Evolutionary conservation across 2,329 filamentous ascomycete genomes (phyloP), one percentile per base, ranked within the genome.

Genomic region (Trichothecium sympodiale): DNA sequence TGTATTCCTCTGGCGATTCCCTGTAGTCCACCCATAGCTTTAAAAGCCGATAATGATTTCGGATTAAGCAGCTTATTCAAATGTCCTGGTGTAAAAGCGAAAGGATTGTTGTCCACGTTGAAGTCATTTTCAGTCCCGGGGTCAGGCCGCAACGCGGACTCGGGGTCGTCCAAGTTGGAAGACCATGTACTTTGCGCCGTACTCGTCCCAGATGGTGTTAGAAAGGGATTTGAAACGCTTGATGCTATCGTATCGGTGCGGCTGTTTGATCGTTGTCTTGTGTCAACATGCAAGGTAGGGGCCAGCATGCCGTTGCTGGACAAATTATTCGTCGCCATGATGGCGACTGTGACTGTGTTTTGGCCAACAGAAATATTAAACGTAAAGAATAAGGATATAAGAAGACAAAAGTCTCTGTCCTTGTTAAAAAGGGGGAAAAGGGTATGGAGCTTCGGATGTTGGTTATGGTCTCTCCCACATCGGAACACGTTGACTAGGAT

Each of bases 1-100:
- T 80, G 67, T 8, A 87, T 52, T 1, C 83, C 83, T 45, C 74
- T 80, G 49, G 82, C 80, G 28, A 88, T 55, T 3, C 83, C 83
- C 14, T 60, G 57, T 8, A 86, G 52, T 31, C 83, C 83, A 38
- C 83, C 83, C 4, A 88, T 54, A 3, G 80, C 79, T 46, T 77
- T 70, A 43, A 84, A 84, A 7, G 80, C 82, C 14, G 69, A 62
- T 40, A 84, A 60, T 44, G 71, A 85, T 57, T 87, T 87, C 0
- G 82, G 82, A 41, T 85, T 85, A 38, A 83, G 63, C 16, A 87
- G 59, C 56, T 86, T 87, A 44, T 75, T 77, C 47, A 88, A 58
- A 40, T 86, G 80, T 5, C 82, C 82, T 1, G 79, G 40, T 1
- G 77, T 73, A 47, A 82, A 86, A 4, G 79, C 82, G 44, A 86